Conservation (phyloP, 2,329 filamentous ascomycete genomes). For the Thelonectria blattea region DNA sequence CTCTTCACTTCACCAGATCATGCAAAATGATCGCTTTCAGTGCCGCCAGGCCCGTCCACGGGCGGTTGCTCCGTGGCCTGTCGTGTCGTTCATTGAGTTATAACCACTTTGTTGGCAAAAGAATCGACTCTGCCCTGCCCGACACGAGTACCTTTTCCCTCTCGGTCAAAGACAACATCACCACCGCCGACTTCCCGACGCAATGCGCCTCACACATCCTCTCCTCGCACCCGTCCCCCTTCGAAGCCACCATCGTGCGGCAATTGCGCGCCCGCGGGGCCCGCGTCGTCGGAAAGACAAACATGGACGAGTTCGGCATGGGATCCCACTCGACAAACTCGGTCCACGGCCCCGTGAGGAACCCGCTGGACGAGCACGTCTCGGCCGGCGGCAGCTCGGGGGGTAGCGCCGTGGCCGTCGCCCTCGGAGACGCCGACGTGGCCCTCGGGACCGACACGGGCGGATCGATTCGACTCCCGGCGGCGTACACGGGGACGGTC, state of each 20-base stretch:
- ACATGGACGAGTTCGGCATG: slow-evolving; percentile 97
- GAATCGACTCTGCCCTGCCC: slow-evolving; percentile 3
- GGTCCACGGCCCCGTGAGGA: slow-evolving; percentile 68
- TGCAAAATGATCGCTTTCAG: slow-evolving; percentile 42
- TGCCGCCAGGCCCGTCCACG: slow-evolving; percentile 18
- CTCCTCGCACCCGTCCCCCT: slow-evolving; percentile 73
- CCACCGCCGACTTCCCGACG: slow-evolving; percentile 68
- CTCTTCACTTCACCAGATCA: slow-evolving; percentile 23
- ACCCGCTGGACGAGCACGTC: slow-evolving; percentile 51
- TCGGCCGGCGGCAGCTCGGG: slow-evolving; percentile 92
- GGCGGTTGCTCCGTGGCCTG: slow-evolving; percentile 14
- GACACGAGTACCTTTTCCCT: slow-evolving; percentile 50
- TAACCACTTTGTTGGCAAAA: slow-evolving; percentile 46
- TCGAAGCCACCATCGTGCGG: slow-evolving; percentile 79
- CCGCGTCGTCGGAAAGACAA: slow-evolving; percentile 77
- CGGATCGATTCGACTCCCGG: slow-evolving; percentile 84
- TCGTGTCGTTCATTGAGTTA: slow-evolving; percentile 40
- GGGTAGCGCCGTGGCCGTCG: slow-evolving; percentile 87
- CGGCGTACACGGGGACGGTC: slow-evolving; percentile 81
- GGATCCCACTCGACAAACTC: slow-evolving; percentile 82
- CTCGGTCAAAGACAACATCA: slow-evolving; percentile 80
- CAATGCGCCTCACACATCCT: slow-evolving; percentile 85
- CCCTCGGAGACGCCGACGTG: slow-evolving; percentile 59
- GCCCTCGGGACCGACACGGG: slow-evolving; percentile 94
- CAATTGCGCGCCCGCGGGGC: slow-evolving; percentile 69